Percentiles rank a stretch among this genome's conserved stretches.
phyloP scores from a whole-genome alignment of 2,329 filamentous ascomycete genomes.

The Cordyceps farinosa region DNA sequence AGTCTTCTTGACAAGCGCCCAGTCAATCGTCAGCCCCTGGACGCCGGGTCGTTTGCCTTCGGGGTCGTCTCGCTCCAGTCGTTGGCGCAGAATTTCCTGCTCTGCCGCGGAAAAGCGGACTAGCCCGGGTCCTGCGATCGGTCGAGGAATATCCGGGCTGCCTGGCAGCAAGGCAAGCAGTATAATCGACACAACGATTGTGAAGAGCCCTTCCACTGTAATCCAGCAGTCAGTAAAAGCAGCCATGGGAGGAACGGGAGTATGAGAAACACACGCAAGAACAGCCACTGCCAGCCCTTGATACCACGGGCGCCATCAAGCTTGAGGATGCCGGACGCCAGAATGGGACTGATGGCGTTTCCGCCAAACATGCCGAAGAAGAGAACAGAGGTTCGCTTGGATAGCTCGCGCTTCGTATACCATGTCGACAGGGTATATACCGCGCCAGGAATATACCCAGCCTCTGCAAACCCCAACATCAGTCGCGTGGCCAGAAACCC shows the following conservation, averaged over 20 bases:
- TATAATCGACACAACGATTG: neutral
- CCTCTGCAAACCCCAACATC: constrained; percentile 46
- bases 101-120: constrained; percentile 31
- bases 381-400: constrained; percentile 45
- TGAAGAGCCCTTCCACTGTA: neutral
- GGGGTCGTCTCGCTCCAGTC: constrained; percentile 26
- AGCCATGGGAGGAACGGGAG: no score
- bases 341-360: constrained; percentile 45
- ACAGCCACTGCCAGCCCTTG: constrained; percentile 50
- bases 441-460: constrained; percentile 49
- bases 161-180: constrained; percentile 29
- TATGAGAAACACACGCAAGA: constrained; percentile 35
- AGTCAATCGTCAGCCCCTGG: constrained; percentile 29
- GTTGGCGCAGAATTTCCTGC: neutral
- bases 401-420: constrained; percentile 45
- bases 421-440: constrained; percentile 50
- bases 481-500: constrained; percentile 44
- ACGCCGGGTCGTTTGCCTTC: constrained; percentile 2
- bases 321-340: constrained; percentile 46
- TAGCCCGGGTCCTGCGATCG: constrained; percentile 37
- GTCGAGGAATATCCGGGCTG: constrained; percentile 16
- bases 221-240: no score
- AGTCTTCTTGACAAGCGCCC: constrained; percentile 40
- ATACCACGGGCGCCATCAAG: constrained; percentile 40
- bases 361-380: constrained; percentile 54